Conservation (phyloP, 73 alveolate species). For the Paramecium primaurelia region DNA sequence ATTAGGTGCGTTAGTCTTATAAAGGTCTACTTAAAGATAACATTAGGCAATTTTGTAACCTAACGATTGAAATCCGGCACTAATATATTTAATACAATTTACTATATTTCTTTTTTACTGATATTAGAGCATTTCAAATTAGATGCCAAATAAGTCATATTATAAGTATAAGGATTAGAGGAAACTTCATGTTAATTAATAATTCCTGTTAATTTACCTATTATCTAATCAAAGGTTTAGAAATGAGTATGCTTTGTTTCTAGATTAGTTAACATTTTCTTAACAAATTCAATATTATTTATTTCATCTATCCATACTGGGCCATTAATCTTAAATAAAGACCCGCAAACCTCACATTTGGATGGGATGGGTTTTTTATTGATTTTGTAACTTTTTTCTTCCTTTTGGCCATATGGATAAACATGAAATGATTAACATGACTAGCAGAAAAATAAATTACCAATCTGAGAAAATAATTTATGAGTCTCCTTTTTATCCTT, state of each 20-base stretch:
- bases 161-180: slow-evolving; percentile 66
- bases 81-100: not conserved
- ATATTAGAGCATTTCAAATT: slow-evolving; percentile 74
- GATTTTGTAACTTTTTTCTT: not conserved
- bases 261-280: slow-evolving; percentile 82
- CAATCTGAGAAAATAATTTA: slow-evolving; percentile 76
- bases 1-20: slow-evolving; percentile 90
- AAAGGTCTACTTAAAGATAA: slow-evolving; percentile 77
- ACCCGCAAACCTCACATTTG: slow-evolving; percentile 81
- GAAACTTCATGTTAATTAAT: slow-evolving; percentile 57
- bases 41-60: slow-evolving; percentile 80
- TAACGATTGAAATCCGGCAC: slow-evolving; percentile 79
- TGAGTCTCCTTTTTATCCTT: slow-evolving; percentile 83
- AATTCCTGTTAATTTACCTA: not conserved
- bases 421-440: slow-evolving; percentile 76
- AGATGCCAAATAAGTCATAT: slow-evolving; percentile 73
- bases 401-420: slow-evolving; percentile 76
- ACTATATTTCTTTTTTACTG: slow-evolving; percentile 71
- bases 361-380: slow-evolving; percentile 26
- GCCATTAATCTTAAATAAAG: slow-evolving; percentile 69
- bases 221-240: not conserved
- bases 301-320: not conserved
- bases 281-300: not conserved
- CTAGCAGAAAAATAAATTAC: slow-evolving; percentile 83
- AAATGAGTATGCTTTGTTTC: slow-evolving; percentile 54